Evolutionary conservation across 305 asterid genomes (phyloP), one percentile per base, ranked within the genome.

Genomic region (Lippia alba): DNA sequence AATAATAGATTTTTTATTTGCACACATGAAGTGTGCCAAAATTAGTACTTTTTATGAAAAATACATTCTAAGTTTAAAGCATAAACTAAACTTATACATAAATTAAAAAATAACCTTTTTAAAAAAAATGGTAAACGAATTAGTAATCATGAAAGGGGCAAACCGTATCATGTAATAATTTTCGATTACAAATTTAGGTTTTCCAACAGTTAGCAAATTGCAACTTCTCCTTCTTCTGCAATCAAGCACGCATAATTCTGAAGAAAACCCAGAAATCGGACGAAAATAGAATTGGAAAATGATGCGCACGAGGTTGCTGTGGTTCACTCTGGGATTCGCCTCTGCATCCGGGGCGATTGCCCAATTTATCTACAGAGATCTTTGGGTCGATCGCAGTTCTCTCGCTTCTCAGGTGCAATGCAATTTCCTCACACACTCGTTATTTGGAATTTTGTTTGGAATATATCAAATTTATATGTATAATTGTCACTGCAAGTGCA

Each of bases 261-360:
- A 9, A 40, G 16, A 2, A 17, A 50, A 32, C 12, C 3, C 45
- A 30, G 59, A 33, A 14, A 55, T 40, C 2, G 12, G 15, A 49
- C 14, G 50, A 48, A 44, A 24, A 16, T 44, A 10, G 12, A 44
- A 44, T 8, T 44, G 17, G 12, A 61, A 60, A 56, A 89, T 89
- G 89, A 78, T 85, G 53, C 85, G 88, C 46, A 86, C 82, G 71
- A 74, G 91, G 67, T 70, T 85, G 66, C 30, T 82, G 66, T 89
- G 96, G 92, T 89, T 77, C 67, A 72, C 79, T 6, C 14, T 86
- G 1, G 96, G 96, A 3, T 79, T 86, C 59, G 82, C 78, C 17
- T 85, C 91, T 55, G 69, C 83, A 17, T 83, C 91, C 12, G 88
- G 86, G 39, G 70, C 79, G 57, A 80, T 88, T 53, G 74, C 83